These are phyloP conservation scores for Paecilomyces niveus DNA, from an alignment of 2,329 filamentous ascomycete species.

Conservation along the genomic window DNA sequence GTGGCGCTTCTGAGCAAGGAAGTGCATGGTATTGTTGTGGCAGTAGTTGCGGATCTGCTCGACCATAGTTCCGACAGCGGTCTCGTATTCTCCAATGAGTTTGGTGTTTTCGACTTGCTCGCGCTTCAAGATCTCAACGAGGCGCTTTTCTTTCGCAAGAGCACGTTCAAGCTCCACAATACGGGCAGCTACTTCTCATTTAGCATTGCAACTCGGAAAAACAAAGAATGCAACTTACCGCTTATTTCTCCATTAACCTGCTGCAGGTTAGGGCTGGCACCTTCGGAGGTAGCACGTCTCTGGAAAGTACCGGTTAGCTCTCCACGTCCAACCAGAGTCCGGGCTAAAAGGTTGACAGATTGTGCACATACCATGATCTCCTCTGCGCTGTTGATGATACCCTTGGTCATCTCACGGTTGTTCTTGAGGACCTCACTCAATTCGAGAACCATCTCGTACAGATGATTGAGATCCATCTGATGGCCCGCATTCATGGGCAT, in stretches of 20 bases:
- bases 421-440: constrained; percentile 42
- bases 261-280: constrained; percentile 31
- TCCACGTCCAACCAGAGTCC: background rate
- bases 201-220: background rate
- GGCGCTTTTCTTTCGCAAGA: constrained; percentile 38
- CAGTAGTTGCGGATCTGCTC: constrained; percentile 46
- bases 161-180: constrained; percentile 43
- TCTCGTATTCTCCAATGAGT: constrained; percentile 43
- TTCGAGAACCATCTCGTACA: constrained; percentile 45
- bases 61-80: constrained; percentile 39
- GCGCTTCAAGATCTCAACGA: constrained; percentile 35
- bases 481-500: constrained; percentile 43
- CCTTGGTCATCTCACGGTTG: constrained; percentile 44
- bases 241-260: constrained; percentile 39
- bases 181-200: constrained; percentile 30
- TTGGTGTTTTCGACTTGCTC: constrained; percentile 43
- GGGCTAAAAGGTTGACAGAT: background rate
- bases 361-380: constrained; percentile 38
- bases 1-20: constrained; percentile 39
- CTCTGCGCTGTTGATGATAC: constrained; percentile 43
- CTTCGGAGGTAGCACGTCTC: constrained; percentile 38
- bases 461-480: constrained; percentile 45
- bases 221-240: constrained; percentile 18
- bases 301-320: constrained; percentile 14
- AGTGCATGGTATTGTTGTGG: constrained; percentile 43